phyloP scores from a whole-genome alignment of 305 asterid genomes.

The Salvia sclarea region DNA sequence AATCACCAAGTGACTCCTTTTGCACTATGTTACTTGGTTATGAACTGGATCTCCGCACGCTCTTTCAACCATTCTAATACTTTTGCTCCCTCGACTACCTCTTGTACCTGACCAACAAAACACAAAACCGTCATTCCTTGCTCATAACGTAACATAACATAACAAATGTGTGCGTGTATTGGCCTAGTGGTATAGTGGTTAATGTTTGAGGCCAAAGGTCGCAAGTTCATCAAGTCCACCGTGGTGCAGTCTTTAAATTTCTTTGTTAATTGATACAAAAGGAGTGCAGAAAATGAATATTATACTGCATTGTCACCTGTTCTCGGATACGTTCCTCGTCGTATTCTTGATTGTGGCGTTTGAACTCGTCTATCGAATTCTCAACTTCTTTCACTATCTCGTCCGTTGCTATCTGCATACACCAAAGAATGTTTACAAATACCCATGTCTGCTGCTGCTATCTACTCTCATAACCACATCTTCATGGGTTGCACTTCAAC shows the following conservation, averaged over 20 bases:
- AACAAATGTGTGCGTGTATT: no score
- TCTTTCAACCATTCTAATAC: conserved; percentile 92
- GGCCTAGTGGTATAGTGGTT: no score
- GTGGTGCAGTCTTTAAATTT: not conserved
- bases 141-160: no score
- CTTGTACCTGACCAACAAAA: conserved; percentile 66
- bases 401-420: conserved; percentile 65
- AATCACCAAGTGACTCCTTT: no score
- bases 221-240: no score
- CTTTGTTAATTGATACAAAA: no score
- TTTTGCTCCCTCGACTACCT: conserved; percentile 91
- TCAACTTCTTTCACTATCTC: conserved; percentile 81
- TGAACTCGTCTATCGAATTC: conserved; percentile 70
- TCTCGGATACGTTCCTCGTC: conserved; percentile 75
- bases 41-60: conserved; percentile 68
- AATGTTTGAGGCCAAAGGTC: no score
- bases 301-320: conserved; percentile 56
- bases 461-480: not conserved
- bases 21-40: conserved; percentile 60
- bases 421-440: conserved; percentile 11
- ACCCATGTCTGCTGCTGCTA: not conserved
- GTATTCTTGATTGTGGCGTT: conserved; percentile 74
- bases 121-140: no score
- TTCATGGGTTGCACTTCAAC: no score
- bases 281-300: not conserved